Base-by-base conservation (phyloP, 2,329 filamentous ascomycete genomes). In the Botrytis galanthina region DNA sequence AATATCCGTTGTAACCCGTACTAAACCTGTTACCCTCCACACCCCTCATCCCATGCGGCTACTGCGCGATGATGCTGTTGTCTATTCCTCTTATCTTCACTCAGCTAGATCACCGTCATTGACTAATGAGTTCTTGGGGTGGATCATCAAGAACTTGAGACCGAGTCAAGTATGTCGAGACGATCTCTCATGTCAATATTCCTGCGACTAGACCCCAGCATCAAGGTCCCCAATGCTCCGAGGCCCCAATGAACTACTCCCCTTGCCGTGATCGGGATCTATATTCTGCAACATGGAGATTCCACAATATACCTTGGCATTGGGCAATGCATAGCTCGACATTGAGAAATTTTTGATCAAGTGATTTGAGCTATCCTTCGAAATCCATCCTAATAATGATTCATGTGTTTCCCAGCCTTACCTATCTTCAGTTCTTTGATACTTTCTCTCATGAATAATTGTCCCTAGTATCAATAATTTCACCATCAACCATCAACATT, bases 181-280 rank as follows among this genome's bases (percentile, higher is more conserved):
- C 12, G 59, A 37, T 61, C 59, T 61, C 35, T 4, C 0, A 39
- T 26, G 12, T 61, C 35, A 39, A 37, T 8, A 39, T 16, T 7
- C 26, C n/a, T 61, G 59, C 26, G 35, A 39, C 35, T n/a, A 61
- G 59, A 39, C 3, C 35, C 32, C 35, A 37, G 59, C 6, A 39
- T 37, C 35, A 39, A 39, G 35, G 32, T 26, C 32, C 20, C 20
- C 32, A 61, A 37, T 10, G 12, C 20, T 26, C 35, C 51, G 57
- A 22, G 12, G 22, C 26, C 20, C n/a, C 37, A n/a, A 60, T 44
- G 29, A 39, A 18, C 4, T 42, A 22, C 16, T 60, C 8, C 26
- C 42, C 37, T 69, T 69, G 35, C 67, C 51, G 67, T 59, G 51
- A 69, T 69, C 48, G 67, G 51, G 26, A 32, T 59, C 20, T 69